Percentiles rank a stretch among this genome's conserved stretches.
Evolutionary conservation across 2,329 filamentous ascomycete species (phyloP).

Genomic region (Coleophoma cylindrospora): DNA sequence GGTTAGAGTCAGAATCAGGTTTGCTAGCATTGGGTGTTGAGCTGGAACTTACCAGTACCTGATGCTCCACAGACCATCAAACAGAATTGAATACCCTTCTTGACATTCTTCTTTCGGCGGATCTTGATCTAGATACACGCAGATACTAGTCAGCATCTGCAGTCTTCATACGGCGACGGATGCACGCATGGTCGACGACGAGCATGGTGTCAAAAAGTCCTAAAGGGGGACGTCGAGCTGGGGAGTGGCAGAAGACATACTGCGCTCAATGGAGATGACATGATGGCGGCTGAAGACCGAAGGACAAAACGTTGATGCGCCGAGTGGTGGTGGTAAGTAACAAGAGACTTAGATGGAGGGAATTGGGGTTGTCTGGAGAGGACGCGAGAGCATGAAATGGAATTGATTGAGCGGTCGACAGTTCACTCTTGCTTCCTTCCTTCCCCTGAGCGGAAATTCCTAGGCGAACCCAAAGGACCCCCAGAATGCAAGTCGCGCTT

Average conservation of each 20-base stretch:
- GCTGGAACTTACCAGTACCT: slow-evolving; percentile 73
- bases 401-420: too few species aligned
- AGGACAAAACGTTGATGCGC: too few species aligned
- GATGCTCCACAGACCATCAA: slow-evolving; percentile 99
- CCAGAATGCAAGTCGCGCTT: background rate
- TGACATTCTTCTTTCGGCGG: slow-evolving; percentile 99
- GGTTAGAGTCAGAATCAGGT: slow-evolving; percentile 13
- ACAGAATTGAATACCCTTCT: slow-evolving; percentile 91
- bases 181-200: slow-evolving; percentile 20
- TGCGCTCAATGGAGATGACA: slow-evolving; percentile 48
- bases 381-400: too few species aligned
- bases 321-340: background rate
- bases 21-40: background rate
- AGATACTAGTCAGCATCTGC: slow-evolving; percentile 16
- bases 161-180: slow-evolving; percentile 14
- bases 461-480: too few species aligned
- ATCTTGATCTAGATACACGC: slow-evolving; percentile 72
- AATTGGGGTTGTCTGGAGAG: too few species aligned
- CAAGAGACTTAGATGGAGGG: too few species aligned
- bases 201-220: slow-evolving; percentile 21
- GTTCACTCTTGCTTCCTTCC: too few species aligned
- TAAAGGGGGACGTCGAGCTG: slow-evolving; percentile 19
- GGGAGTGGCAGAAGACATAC: slow-evolving; percentile 32
- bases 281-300: slow-evolving; percentile 24
- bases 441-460: too few species aligned